Evolutionary conservation across 2,329 filamentous ascomycete genomes (phyloP), one percentile per base, ranked within the genome.

Genomic region (Penicillium capsulatum): DNA sequence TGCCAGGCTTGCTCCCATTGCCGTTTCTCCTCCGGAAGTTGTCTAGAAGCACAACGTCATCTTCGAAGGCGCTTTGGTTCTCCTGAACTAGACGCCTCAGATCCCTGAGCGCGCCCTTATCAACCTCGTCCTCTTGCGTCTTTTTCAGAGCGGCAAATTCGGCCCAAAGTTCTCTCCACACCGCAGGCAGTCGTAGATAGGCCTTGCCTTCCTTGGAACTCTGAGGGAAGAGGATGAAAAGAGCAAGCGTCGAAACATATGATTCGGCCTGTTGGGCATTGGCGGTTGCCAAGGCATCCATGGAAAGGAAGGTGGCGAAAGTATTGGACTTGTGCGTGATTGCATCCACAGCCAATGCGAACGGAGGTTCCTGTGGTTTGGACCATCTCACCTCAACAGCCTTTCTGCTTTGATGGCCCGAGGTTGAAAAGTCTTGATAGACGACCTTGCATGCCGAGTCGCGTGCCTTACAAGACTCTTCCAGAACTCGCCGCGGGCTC

Each of bases 401-500:
- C 58, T 94, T 85, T 14, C 86, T 80, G 50, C 84, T 84, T 2
- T 85, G 83, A 64, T 87, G 92, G 1, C 80, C 73, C 4, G 81
- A 80, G 16, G 83, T 77, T 1, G 88, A 94, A 17, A 92, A 69
- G 29, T 84, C 66, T 40, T 74, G 80, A 60, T 83, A 92, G 2
- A 67, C 69, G 16, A 95, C 66, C 51, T 76, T 83, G 19, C 76
- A 84, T 3, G 34, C 38, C 26, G 45, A 44, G 50, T 57, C 84
- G 83, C 83, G 83, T 47, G 88, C 79, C 53, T 84, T 83, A 61
- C 90, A 94, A n/a, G 86, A 79, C 62, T 96, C 90, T 61, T 96
- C 89, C 9, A 97, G 68, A 17, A 86, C 75, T 49, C 84, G 77
- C 46, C 80, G 78, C 11, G 91, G 90, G 52, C 72, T 85, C 19